Conservation (phyloP, 2,329 filamentous ascomycete genomes). For the Ciborinia camelliae region DNA sequence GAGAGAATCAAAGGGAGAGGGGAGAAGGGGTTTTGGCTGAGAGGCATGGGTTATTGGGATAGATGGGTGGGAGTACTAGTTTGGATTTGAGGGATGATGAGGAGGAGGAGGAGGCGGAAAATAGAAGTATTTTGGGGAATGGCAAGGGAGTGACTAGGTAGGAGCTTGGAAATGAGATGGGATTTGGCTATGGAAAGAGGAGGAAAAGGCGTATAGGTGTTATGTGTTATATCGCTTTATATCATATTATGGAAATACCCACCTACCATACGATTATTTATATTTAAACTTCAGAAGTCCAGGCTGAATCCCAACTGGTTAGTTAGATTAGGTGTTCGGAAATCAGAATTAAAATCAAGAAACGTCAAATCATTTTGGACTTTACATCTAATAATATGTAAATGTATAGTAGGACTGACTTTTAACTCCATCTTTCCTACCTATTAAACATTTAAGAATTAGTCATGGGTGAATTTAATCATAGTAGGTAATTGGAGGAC, state of each 20-base stretch:
- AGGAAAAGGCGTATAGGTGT: not conserved
- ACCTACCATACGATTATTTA: not conserved
- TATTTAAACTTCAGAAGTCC: not conserved
- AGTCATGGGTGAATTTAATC: no score
- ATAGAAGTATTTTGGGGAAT: constrained; percentile 25
- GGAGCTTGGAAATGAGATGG: not conserved
- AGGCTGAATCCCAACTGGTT: not conserved
- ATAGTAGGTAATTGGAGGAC: not conserved
- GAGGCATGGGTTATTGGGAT: not conserved
- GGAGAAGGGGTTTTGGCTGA: not conserved
- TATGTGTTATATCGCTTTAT: no score
- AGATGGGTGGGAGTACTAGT: not conserved
- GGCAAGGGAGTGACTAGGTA: not conserved
- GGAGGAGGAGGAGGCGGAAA: constrained; percentile 36
- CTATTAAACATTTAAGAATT: no score
- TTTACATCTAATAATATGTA: no score
- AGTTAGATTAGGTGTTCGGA: not conserved
- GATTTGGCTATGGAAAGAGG: not conserved
- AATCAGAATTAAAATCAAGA: not conserved
- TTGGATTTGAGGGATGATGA: constrained; percentile 12
- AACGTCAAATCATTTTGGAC: no score
- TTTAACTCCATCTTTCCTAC: no score
- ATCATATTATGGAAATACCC: not conserved
- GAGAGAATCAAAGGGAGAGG: constrained; percentile 8
- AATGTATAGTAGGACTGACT: no score